Evolutionary conservation across 306 rosid genomes (phyloP).

Genomic region (Chamaecrista fasciculata): DNA sequence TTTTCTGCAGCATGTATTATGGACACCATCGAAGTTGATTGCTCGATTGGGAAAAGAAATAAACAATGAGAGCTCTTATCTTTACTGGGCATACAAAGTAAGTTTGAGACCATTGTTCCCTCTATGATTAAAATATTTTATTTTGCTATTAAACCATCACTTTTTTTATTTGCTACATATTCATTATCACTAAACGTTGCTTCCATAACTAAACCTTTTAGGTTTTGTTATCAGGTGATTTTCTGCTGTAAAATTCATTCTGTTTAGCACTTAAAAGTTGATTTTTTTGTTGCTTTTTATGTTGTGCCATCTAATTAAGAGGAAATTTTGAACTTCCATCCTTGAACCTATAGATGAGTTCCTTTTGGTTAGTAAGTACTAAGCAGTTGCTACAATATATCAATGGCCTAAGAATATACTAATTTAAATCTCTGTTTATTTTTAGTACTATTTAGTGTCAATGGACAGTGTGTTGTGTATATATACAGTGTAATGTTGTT

Average conservation of each 20-base stretch:
- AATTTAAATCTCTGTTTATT: not conserved
- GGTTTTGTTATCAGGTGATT: too few relatives aligned
- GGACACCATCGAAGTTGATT: conserved; percentile 88
- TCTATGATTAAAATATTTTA: conserved; percentile 6
- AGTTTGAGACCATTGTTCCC: conserved; percentile 23
- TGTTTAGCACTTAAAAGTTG: not conserved
- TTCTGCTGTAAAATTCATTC: not conserved
- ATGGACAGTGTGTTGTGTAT: not conserved
- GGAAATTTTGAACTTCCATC: not conserved
- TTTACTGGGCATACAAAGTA: conserved; percentile 92
- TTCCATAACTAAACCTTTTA: not conserved
- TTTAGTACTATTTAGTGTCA: not conserved
- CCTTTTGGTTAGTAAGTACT: not conserved
- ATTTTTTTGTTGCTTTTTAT: not conserved
- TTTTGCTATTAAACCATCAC: not conserved
- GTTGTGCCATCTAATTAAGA: not conserved
- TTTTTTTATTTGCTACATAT: not conserved
- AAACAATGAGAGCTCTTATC: conserved; percentile 74
- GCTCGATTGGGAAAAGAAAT: conserved; percentile 91
- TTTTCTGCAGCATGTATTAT: conserved; percentile 52
- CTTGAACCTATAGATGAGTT: not conserved
- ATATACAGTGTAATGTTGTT: not conserved
- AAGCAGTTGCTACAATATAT: not conserved
- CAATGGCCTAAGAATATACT: not conserved
- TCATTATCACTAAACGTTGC: not conserved